These are phyloP conservation scores for Crithidia brevicula DNA, from an alignment of 208 protist genomes.

Conservation along the genomic window DNA sequence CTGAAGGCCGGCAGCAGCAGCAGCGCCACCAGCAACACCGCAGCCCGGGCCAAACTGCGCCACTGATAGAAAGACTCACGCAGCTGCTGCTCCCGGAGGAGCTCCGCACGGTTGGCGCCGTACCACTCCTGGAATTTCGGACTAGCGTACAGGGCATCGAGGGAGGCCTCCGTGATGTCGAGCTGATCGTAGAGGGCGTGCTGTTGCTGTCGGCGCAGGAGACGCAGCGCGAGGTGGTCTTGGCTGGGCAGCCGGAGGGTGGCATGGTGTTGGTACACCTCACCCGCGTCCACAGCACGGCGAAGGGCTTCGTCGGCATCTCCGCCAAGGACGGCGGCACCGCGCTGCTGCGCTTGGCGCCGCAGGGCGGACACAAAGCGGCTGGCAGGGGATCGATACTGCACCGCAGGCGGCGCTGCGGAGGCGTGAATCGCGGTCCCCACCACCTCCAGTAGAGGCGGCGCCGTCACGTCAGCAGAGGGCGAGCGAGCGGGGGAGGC, in stretches of 20 bases:
- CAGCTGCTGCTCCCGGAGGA: slow-evolving; percentile 46
- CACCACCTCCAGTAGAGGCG: slow-evolving; percentile 10
- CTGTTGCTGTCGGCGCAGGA: slow-evolving; percentile 20
- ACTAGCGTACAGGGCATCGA: slow-evolving; percentile 55
- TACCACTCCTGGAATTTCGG: slow-evolving; percentile 69
- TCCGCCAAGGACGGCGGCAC: slow-evolving; percentile 5
- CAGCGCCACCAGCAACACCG: slow-evolving; percentile 42
- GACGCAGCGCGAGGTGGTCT: slow-evolving; percentile 26
- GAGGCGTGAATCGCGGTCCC: background rate
- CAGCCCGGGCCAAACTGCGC: slow-evolving; percentile 37
- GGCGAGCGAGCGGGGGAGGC: background rate
- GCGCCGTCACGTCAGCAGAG: background rate
- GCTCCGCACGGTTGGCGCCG: slow-evolving; percentile 39
- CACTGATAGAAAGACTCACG: slow-evolving; percentile 40
- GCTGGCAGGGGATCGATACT: slow-evolving; percentile 13
- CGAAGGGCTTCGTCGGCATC: background rate
- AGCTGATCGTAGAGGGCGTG: slow-evolving; percentile 29
- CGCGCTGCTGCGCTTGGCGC: slow-evolving; percentile 11
- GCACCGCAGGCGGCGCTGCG: background rate
- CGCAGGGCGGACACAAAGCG: slow-evolving; percentile 22
- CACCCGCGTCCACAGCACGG: slow-evolving; percentile 19
- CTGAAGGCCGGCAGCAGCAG: slow-evolving; percentile 64
- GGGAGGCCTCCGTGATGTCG: slow-evolving; percentile 45
- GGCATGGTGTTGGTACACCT: slow-evolving; percentile 28
- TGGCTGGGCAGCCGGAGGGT: slow-evolving; percentile 14